Evolutionary conservation across 23 red algal genomes (phyloP).

Genomic region (Agarophyton chilense): DNA sequence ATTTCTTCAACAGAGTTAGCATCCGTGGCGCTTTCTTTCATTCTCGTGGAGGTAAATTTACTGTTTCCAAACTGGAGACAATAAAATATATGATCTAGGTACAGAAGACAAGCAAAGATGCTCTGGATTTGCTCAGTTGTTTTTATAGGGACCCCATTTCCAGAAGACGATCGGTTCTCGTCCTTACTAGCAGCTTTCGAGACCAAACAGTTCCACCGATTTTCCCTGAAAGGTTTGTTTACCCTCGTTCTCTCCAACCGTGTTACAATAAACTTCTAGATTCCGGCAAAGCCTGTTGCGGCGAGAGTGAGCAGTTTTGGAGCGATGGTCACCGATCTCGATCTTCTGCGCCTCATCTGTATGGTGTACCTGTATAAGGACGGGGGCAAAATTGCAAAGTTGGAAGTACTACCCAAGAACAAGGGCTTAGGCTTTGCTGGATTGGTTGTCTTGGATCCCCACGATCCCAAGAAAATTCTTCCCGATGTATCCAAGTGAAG

Average conservation of each 20-base stretch:
- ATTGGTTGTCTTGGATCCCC: neutral
- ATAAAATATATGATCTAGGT: too few relatives aligned
- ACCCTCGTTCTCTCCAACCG: conserved; percentile 45
- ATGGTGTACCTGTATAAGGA: conserved; percentile 30
- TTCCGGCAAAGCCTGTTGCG: neutral
- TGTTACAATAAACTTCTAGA: conserved; percentile 19
- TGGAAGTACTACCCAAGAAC: conserved; percentile 33
- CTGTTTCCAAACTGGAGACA: conserved; percentile 54
- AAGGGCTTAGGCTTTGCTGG: neutral
- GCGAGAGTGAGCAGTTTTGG: conserved; percentile 39
- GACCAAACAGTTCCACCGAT: conserved; percentile 24
- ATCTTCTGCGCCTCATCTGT: neutral
- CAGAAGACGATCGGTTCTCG: conserved; percentile 44
- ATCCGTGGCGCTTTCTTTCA: conserved; percentile 45
- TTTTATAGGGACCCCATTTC: neutral
- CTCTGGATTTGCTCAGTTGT: too few relatives aligned
- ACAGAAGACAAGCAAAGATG: too few relatives aligned
- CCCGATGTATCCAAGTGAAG: conserved; percentile 20
- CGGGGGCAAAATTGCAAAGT: conserved; percentile 13
- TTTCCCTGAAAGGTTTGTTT: conserved; percentile 37
- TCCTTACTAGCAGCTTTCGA: conserved; percentile 4
- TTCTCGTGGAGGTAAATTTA: conserved; percentile 9
- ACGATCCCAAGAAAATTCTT: neutral
- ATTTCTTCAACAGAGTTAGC: conserved; percentile 66
- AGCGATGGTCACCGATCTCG: conserved; percentile 46